Evolutionary conservation across 2,329 filamentous ascomycete genomes (phyloP).

Genomic region (Fusarium guadeloupense): DNA sequence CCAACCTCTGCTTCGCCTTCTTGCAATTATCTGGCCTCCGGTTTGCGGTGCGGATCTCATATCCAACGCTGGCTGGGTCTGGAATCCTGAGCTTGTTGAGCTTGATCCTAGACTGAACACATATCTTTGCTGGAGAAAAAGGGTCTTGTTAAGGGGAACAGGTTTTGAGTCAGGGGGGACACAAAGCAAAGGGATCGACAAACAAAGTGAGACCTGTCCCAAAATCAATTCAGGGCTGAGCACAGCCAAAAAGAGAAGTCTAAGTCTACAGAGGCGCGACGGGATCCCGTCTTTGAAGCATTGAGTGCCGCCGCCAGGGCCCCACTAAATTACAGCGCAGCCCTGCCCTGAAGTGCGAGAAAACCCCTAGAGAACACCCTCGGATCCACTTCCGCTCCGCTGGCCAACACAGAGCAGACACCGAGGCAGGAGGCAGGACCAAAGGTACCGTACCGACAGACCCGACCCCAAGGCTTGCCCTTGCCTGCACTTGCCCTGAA

Average conservation of each 20-base stretch:
- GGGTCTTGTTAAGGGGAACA: constrained; percentile 17
- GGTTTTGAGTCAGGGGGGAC: constrained; percentile 2
- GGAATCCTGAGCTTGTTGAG: constrained; percentile 27
- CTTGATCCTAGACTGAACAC: constrained; percentile 21
- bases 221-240: constrained; percentile 12
- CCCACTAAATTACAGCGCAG: constrained; percentile 17
- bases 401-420: constrained; percentile 35
- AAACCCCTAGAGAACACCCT: constrained; percentile 20
- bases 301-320: constrained; percentile 4
- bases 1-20: constrained; percentile 28
- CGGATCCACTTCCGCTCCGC: constrained; percentile 34
- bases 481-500: constrained; percentile 28
- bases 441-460: constrained; percentile 12
- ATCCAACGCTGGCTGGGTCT: constrained; percentile 37
- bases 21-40: constrained; percentile 15
- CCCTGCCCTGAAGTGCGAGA: constrained; percentile 20
- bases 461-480: constrained; percentile 25
- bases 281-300: background rate
- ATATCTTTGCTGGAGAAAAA: constrained; percentile 12
- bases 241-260: constrained; percentile 19
- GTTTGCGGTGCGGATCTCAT: constrained; percentile 35
- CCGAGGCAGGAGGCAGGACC: constrained; percentile 9
- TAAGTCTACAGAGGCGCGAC: constrained; percentile 1
- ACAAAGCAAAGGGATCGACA: constrained; percentile 5
- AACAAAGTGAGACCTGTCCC: constrained; percentile 13